A percentile compares a stretch with the other conserved stretches of the same genome.
Evolutionary conservation across 1,139 yeast species (phyloP).

Genomic region (Taphrina wiesneri): DNA sequence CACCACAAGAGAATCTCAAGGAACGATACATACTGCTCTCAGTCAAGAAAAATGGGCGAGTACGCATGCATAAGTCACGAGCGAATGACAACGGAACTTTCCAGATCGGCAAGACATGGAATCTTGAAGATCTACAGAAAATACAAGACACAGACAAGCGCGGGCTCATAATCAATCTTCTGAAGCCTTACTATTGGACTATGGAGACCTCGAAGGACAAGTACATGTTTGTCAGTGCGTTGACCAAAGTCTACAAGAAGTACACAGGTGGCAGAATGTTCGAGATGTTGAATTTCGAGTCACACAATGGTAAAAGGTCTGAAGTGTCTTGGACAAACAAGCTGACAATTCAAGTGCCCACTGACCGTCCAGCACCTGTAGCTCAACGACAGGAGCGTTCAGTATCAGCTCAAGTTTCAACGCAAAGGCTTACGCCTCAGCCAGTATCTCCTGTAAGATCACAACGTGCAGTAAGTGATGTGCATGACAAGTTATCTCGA

Average conservation of each 20-base stretch:
- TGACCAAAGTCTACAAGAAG: conserved; percentile 64
- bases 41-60: conserved; percentile 61
- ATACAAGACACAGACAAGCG: conserved; percentile 51
- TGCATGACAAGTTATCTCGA: background rate
- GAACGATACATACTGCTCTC: conserved; percentile 45
- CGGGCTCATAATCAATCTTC: conserved; percentile 60
- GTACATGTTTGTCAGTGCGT: conserved; percentile 61
- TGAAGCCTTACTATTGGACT: conserved; percentile 85
- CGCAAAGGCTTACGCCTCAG: background rate
- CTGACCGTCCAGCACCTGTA: background rate
- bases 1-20: conserved; percentile 24
- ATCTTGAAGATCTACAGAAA: conserved; percentile 65
- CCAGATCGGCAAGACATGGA: conserved; percentile 95
- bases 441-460: background rate
- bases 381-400: conserved; percentile 6
- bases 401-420: conserved; percentile 2
- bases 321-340: background rate
- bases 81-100: conserved; percentile 70
- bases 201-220: conserved; percentile 70
- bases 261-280: conserved; percentile 73
- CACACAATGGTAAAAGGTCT: background rate
- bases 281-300: conserved; percentile 49
- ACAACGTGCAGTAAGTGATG: conserved; percentile 7
- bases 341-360: background rate
- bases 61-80: conserved; percentile 82